A percentile compares a stretch with the other conserved stretches of the same genome.
Evolutionary conservation across 805 yeast species (phyloP).

Genomic region (Schwanniomyces yamadae): DNA sequence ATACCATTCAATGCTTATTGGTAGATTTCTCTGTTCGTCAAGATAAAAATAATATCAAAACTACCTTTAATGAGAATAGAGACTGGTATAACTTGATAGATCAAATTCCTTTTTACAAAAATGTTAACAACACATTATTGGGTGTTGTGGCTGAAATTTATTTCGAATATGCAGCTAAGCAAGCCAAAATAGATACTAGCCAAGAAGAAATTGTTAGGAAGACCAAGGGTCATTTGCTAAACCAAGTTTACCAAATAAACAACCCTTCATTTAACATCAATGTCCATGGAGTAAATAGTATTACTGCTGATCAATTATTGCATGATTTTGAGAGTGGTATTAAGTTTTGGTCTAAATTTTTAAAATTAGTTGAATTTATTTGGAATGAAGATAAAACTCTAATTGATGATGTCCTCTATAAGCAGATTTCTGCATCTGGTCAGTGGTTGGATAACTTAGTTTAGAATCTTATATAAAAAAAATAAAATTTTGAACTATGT

Average conservation of each 20-base stretch:
- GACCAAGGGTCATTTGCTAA: slow-evolving; percentile 33
- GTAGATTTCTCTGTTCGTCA: slow-evolving; percentile 49
- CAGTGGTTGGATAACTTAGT: slow-evolving; percentile 28
- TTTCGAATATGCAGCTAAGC: slow-evolving; percentile 42
- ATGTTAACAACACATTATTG: slow-evolving; percentile 58
- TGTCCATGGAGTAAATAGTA: slow-evolving; percentile 40
- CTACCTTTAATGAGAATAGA: slow-evolving; percentile 34
- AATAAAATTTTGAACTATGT: too few relatives aligned
- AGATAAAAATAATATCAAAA: slow-evolving; percentile 48
- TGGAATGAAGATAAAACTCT: slow-evolving; percentile 27
- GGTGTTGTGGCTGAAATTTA: slow-evolving; percentile 60
- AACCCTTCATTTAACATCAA: slow-evolving; percentile 41
- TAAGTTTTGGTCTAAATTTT: slow-evolving; percentile 36
- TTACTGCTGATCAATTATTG: slow-evolving; percentile 30
- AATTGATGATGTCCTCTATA: slow-evolving; percentile 21
- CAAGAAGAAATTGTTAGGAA: slow-evolving; percentile 25
- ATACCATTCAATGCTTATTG: slow-evolving; percentile 52
- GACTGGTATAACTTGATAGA: slow-evolving; percentile 61
- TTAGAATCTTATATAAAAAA: slow-evolving; percentile 9
- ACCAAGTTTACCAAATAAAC: slow-evolving; percentile 36
- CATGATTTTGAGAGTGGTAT: slow-evolving; percentile 32
- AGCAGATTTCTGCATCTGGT: slow-evolving; percentile 27
- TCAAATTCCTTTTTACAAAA: slow-evolving; percentile 59
- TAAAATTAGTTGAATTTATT: slow-evolving; percentile 22
- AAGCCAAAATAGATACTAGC: slow-evolving; percentile 19